Conservation (phyloP, 345 rosid genomes). For the Acer yangbiense region DNA sequence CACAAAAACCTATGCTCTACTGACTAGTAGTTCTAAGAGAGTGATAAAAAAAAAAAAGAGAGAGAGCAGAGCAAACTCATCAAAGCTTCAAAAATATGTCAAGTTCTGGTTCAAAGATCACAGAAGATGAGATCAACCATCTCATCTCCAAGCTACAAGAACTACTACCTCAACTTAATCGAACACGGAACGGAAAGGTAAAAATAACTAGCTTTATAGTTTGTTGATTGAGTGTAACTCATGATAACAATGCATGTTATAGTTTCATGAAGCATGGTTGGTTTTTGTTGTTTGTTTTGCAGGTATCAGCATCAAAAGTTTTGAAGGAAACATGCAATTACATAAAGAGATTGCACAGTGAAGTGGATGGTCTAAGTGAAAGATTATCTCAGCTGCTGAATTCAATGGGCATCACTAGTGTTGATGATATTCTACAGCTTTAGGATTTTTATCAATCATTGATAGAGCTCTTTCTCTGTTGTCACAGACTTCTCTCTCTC, state of each 20-base stretch:
- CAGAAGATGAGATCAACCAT: slow-evolving; percentile 24
- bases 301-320: slow-evolving; percentile 47
- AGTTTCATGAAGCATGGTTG: too few relatives aligned
- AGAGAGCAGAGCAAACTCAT: not conserved
- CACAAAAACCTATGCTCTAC: not conserved
- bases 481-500: not conserved
- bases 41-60: not conserved
- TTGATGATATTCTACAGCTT: slow-evolving; percentile 28
- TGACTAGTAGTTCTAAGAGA: not conserved
- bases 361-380: slow-evolving; percentile 60
- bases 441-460: not conserved
- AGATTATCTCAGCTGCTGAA: slow-evolving; percentile 49
- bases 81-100: slow-evolving; percentile 24
- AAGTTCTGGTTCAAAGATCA: slow-evolving; percentile 19
- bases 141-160: slow-evolving; percentile 32
- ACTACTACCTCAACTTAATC: slow-evolving; percentile 30
- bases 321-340: slow-evolving; percentile 53
- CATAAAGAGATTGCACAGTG: slow-evolving; percentile 51
- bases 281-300: too few relatives aligned
- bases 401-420: slow-evolving; percentile 28
- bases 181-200: slow-evolving; percentile 27
- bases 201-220: not conserved
- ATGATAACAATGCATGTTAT: too few relatives aligned
- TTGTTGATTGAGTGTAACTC: not conserved
- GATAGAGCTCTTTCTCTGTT: not conserved